Evolutionary conservation across 2,329 filamentous ascomycete species (phyloP), one percentile per base, ranked within the genome.

Genomic region (Dryadomyces quercivorus): DNA sequence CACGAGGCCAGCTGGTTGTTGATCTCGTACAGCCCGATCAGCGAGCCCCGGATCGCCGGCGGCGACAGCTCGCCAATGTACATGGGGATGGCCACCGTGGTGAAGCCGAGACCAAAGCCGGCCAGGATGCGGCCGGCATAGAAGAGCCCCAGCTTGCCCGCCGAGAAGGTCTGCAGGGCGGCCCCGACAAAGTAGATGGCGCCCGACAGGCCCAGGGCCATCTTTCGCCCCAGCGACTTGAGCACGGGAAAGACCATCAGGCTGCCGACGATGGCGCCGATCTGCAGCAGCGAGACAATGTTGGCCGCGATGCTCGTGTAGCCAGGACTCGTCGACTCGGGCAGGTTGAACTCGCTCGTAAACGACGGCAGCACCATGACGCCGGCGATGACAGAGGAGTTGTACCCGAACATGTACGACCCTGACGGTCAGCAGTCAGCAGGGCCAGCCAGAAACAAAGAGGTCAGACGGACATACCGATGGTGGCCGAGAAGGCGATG

Each of bases 21-120:
- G 34, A 53, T 55, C 50, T 53, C 53, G 44, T 52, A 52, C 8
- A 76, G 63, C 26, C 74, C 74, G 22, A 76, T 42, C 4, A 55
- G 47, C 10, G 34, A 38, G n/a, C 53, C 52, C 31, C 78, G 70
- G 46, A 71, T 75, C 15, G 70, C 71, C 0, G 77, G 72, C 58
- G 77, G 75, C 0, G 77, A 74, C 60, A 73, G 75, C 62, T 82
- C 78, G 1, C 77, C 75, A 47, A 80, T 75, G 62, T 81, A 82
- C 42, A 81, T 72, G 2, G 78, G 78, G 2, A 81, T 75, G 26
- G 73, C 71, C 64, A 77, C 75, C 9, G 70, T 72, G 46, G 75
- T 66, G 9, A 75, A 60, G 7, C 75, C 76, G 43, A 79, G 69
- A 8, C 74, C 75, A 62, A 74, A 72, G 1, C 76, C 75, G 16